phyloP scores from a whole-genome alignment of 176 grass and related monocot species.

The Sorghum bicolor region DNA sequence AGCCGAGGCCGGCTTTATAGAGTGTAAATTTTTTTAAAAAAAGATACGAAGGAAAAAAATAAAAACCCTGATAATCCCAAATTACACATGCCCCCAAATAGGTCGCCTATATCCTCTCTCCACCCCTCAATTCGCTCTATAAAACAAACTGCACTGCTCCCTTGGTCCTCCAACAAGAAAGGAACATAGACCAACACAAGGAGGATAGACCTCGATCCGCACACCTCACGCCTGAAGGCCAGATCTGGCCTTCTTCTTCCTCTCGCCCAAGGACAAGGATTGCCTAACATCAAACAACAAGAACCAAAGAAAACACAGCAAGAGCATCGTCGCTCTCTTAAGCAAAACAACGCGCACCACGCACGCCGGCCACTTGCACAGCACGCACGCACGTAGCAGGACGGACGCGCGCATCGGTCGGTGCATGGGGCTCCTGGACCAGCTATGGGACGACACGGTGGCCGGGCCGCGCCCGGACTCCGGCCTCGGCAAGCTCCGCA shows the following conservation, averaged over 20 bases:
- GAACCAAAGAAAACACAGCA: not conserved
- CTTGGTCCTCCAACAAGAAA: constrained; percentile 29
- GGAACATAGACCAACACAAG: not conserved
- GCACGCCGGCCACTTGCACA: not conserved
- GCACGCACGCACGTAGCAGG: constrained; percentile 16
- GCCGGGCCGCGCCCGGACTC: constrained; percentile 75
- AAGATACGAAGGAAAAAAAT: not conserved
- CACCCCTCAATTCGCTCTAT: constrained; percentile 15
- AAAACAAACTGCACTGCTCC: constrained; percentile 13
- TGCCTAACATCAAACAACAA: constrained; percentile 6
- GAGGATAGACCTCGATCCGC: not conserved
- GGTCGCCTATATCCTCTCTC: constrained; percentile 34
- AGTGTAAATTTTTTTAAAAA: not conserved
- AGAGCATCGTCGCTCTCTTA: no score
- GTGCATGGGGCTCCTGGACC: constrained; percentile 73
- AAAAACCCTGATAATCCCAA: not conserved
- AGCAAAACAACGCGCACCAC: not conserved
- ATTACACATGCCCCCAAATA: constrained; percentile 29
- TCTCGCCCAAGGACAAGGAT: constrained; percentile 6
- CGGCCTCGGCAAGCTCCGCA: constrained; percentile 90
- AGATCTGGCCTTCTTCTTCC: not conserved
- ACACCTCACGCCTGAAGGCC: not conserved
- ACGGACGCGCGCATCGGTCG: not conserved
- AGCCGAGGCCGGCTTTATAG: not conserved
- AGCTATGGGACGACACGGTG: constrained; percentile 97